A percentile compares a stretch with the other conserved stretches of the same genome.
These are phyloP conservation scores for Yamadazyma sp. DNA, from an alignment of 1,139 yeast species.

Conservation along the genomic window DNA sequence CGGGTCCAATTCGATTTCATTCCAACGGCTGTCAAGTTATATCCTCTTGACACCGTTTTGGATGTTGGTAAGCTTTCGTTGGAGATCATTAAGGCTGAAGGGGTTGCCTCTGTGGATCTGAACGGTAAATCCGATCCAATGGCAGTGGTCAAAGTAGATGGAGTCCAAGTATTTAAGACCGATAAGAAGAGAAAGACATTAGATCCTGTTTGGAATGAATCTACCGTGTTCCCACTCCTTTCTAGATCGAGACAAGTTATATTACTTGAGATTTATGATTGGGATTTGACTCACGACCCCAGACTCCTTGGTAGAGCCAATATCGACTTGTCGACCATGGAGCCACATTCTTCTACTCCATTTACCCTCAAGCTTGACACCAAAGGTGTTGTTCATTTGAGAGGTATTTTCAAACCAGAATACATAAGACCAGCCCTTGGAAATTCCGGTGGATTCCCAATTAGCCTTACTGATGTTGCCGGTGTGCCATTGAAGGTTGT, in stretches of 20 bases:
- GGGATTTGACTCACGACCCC: conserved; percentile 75
- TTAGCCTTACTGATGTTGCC: conserved; percentile 39
- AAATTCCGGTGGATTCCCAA: conserved; percentile 39
- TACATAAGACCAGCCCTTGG: conserved; percentile 62
- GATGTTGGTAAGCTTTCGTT: conserved; percentile 66
- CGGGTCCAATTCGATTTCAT: conserved; percentile 55
- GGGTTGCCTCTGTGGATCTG: conserved; percentile 57
- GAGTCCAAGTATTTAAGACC: conserved; percentile 54
- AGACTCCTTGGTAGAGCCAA: conserved; percentile 55
- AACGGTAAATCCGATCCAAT: conserved; percentile 80
- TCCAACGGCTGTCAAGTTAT: conserved; percentile 56
- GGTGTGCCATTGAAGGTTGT: conserved; percentile 51
- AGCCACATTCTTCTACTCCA: conserved; percentile 43
- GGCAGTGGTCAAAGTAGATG: conserved; percentile 52
- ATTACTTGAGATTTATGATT: conserved; percentile 57
- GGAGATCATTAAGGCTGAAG: conserved; percentile 55
- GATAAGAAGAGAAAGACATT: conserved; percentile 64
- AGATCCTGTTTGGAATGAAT: conserved; percentile 70
- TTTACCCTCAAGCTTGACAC: conserved; percentile 55
- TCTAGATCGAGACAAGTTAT: conserved; percentile 60
- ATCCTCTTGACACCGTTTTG: conserved; percentile 58
- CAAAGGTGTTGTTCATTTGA: conserved; percentile 56
- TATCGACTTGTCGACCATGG: conserved; percentile 50
- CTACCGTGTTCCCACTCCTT: conserved; percentile 53
- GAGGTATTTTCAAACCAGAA: conserved; percentile 61